A percentile compares a stretch with the other conserved stretches of the same genome.
Evolutionary conservation across 352 stramenopile species (phyloP).

Genomic region (Blastocystis sp.): DNA sequence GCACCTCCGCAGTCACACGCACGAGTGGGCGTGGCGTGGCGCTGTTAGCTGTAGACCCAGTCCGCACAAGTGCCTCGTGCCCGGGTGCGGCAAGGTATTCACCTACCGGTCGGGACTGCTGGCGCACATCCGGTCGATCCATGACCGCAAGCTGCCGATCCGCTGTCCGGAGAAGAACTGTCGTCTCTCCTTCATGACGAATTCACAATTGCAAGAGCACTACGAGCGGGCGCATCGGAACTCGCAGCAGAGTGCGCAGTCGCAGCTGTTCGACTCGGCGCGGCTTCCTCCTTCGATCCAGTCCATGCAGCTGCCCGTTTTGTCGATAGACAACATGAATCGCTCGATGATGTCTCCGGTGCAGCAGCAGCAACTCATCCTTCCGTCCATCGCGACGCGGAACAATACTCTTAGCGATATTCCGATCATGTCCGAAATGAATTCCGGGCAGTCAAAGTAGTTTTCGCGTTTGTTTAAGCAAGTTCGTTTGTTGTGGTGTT

Average conservation of each 20-base stretch:
- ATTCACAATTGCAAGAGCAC: conserved; percentile 45
- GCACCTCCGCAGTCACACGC: conserved; percentile 65
- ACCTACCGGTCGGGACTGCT: conserved; percentile 61
- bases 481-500: not conserved
- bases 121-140: conserved; percentile 49
- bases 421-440: not conserved
- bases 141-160: conserved; percentile 32
- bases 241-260: not conserved
- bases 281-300: not conserved
- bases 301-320: not conserved
- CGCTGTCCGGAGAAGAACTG: conserved; percentile 60
- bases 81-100: conserved; percentile 66
- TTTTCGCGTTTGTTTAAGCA: not conserved
- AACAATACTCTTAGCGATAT: not conserved
- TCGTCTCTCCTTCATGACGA: conserved; percentile 29
- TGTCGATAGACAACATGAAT: not conserved
- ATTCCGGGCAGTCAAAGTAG: not conserved
- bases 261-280: not conserved
- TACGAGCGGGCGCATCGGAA: conserved; percentile 29
- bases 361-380: not conserved
- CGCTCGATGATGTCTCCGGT: not conserved
- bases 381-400: not conserved
- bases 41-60: conserved; percentile 20
- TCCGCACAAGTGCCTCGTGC: conserved; percentile 51
- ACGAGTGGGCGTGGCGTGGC: not conserved